Evolutionary conservation across 331 rosid species (phyloP), one percentile per base, ranked within the genome.

Genomic region (Acacia pycnantha): DNA sequence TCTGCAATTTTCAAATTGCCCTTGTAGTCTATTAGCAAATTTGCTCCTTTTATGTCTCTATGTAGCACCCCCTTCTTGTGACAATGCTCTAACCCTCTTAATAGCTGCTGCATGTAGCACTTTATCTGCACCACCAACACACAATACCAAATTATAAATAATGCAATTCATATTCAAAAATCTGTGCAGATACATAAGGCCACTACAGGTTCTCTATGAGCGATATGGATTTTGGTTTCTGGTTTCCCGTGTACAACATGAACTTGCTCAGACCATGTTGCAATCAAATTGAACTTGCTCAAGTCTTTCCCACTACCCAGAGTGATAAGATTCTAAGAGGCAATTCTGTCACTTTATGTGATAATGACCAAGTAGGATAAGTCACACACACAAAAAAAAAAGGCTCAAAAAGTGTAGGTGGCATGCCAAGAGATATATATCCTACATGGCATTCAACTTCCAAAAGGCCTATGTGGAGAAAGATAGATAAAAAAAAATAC

Each of bases 1-100:
- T 90, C 94, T 73, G 88, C 91, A 24, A 90, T 90, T 82, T 90
- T 90, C 18, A 90, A 85, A 62, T 86, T 88, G 18, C 94, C 94
- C 29, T 81, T 44, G 9, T 85, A 51, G 58, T 72, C 76, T 1
- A 72, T 51, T 3, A 72, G 58, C 11, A 72, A 33, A 47, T 72
- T 72, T 15, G 76, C 51, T 3, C 76, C 76, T 19, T 72, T 72
- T 46, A 72, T 47, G 76, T 72, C 76, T 24, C 76, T 87, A 56
- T 90, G 94, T 82, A 90, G 86, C 78, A 90, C 85, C 37, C 94
- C 91, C 41, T 77, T 86, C 58, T 78, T 84, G 62, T 90, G 90
- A 77, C 90, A 86, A 77, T 90, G 90, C 70, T 86, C 91, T 72
- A 90, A 88, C 37, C 94, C 94, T 44, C 73, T 10, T 44, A 90